Evolutionary conservation across 208 protist species (phyloP).

Genomic region (Leishmania arabica): DNA sequence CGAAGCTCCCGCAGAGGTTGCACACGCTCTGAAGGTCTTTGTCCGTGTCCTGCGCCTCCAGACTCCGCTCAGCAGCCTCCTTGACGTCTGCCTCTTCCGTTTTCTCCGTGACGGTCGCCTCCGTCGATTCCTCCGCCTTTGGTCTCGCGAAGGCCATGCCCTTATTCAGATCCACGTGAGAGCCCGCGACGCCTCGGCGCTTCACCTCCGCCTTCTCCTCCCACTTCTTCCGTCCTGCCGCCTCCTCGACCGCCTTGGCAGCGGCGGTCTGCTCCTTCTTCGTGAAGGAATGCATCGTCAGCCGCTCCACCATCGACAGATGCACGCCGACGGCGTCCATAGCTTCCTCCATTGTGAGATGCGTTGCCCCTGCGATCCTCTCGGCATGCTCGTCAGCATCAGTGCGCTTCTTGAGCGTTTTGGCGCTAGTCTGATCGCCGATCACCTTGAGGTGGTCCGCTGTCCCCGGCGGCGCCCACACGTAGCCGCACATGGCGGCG

Average conservation of each 20-base stretch:
- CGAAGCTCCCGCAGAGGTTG: background rate
- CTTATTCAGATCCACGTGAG: conserved; percentile 1
- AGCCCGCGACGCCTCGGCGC: background rate
- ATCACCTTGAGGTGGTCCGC: conserved; percentile 37
- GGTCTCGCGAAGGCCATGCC: background rate
- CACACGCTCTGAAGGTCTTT: background rate
- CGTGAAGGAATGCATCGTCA: conserved; percentile 5
- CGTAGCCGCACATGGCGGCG: conserved; percentile 33
- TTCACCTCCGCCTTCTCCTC: background rate
- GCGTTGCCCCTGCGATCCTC: background rate
- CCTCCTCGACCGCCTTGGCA: background rate
- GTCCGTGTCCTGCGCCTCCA: background rate
- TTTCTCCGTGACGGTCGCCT: background rate
- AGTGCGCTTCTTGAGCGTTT: conserved; percentile 25
- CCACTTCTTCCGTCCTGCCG: background rate
- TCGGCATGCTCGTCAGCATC: conserved; percentile 5
- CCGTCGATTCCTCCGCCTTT: background rate
- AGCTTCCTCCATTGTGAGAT: conserved; percentile 2
- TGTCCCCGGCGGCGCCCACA: conserved; percentile 41
- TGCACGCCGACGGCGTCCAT: conserved; percentile 17
- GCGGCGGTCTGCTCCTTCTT: conserved; percentile 2
- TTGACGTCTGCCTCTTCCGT: background rate
- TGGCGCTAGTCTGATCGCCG: conserved; percentile 33
- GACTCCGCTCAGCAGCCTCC: background rate
- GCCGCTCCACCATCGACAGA: conserved; percentile 20